A percentile compares a stretch with the other conserved stretches of the same genome.
These are phyloP conservation scores for Kondoa malvinella DNA, from an alignment of 768 basidiomycete species.

Conservation along the genomic window DNA sequence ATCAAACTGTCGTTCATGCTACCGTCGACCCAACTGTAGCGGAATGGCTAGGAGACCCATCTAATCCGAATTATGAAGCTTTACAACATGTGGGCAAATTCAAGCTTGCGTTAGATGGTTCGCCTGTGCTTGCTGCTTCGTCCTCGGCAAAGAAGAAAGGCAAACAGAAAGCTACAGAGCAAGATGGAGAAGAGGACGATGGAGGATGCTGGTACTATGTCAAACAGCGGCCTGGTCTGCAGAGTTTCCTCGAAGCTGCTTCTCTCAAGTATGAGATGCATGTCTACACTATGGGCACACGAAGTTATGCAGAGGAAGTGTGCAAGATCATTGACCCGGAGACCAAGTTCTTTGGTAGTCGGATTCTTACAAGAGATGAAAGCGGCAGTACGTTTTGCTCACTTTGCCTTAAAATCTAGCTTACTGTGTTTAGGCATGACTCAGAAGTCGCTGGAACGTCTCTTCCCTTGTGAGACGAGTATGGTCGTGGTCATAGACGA, in stretches of 20 bases:
- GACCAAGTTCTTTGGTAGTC: conserved; percentile 62
- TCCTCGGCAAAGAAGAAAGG: conserved; percentile 12
- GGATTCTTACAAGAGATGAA: conserved; percentile 83
- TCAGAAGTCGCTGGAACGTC: conserved; percentile 71
- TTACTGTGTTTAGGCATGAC: conserved; percentile 47
- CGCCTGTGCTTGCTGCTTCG: conserved; percentile 32
- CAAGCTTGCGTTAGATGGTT: conserved; percentile 59
- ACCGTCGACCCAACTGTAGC: conserved; percentile 97
- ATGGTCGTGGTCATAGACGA: conserved; percentile 99
- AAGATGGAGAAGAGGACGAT: conserved; percentile 27
- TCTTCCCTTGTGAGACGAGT: conserved; percentile 91
- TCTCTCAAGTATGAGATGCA: conserved; percentile 89
- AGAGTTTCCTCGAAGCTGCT: conserved; percentile 54
- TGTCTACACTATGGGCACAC: conserved; percentile 98
- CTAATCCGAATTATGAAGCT: conserved; percentile 85
- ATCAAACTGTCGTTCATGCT: conserved; percentile 97
- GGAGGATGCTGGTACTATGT: conserved; percentile 89
- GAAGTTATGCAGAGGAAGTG: conserved; percentile 88
- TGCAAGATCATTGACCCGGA: conserved; percentile 86
- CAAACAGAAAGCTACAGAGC: conserved; percentile 1
- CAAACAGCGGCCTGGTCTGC: conserved; percentile 52
- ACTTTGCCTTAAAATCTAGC: background rate
- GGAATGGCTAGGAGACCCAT: conserved; percentile 74
- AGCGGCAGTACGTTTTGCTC: conserved; percentile 60
- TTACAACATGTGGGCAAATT: conserved; percentile 81